Evolutionary conservation across 169 alveolate species (phyloP), one percentile per base, ranked within the genome.

Genomic region (Plasmodium gallinaceum): DNA sequence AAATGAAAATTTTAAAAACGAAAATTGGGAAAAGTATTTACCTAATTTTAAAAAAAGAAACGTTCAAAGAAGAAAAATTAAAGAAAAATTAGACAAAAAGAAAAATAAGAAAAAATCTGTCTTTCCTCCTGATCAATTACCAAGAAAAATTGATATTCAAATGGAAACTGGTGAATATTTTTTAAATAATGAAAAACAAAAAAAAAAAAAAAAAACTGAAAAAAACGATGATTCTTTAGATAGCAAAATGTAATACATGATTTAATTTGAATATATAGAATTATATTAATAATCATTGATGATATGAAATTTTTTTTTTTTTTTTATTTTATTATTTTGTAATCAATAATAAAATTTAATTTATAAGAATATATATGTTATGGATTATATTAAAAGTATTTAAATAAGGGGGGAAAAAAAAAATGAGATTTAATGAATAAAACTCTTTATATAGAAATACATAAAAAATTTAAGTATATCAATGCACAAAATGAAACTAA

Each of bases 91-190:
- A 52, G 91, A 66, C 16, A 74, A 88, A 7, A 76, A 62, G 51
- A 78, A 69, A 20, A 43, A 60, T 16, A 72, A 74, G 51, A 54
- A 39, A 16, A 74, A 89, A 58, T 80, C 78, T 12, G 32, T 78
- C 12, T 85, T 71, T 66, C 86, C 88, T 14, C 88, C 86, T 12
- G 86, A 70, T 22, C 95, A 95, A 92, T 87, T 95, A 22, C 99
- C 99, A 57, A 93, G 99, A 91, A 99, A 99, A 93, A 99, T 98
- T 93, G 99, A 98, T 91, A 60, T 97, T n/a, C 94, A 96, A 70
- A 95, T 99, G 97, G 99, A 98, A 92, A 92, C 99, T 72, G 99
- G 99, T 10, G 99, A 98, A 94, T 98, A 98, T 93, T 99, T 99
- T 93, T 87, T 97, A 89, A 90, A 94, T 61, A 96, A 94, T 69